Conservation (phyloP, 768 basidiomycete species). For the Lactarius psammicola region DNA sequence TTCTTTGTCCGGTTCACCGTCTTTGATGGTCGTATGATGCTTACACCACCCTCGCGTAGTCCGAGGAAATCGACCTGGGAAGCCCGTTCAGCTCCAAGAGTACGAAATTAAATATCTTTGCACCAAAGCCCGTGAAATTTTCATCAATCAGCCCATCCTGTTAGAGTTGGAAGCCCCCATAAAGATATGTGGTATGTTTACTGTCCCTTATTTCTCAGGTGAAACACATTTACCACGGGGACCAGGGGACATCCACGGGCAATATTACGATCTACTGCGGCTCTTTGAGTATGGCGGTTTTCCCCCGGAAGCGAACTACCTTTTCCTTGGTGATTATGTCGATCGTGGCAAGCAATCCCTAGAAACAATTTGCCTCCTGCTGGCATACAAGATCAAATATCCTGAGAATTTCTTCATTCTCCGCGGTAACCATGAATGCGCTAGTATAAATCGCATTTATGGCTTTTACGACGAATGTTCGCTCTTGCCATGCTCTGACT, state of each 20-base stretch:
- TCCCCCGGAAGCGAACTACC: constrained; percentile 99
- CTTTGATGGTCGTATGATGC: constrained; percentile 5
- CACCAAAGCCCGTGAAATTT: constrained; percentile 98
- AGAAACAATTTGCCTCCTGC: constrained; percentile 98
- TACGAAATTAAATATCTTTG: constrained; percentile 99
- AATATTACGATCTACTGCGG: constrained; percentile 97
- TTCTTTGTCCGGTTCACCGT: not conserved
- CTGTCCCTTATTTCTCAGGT: constrained; percentile 14
- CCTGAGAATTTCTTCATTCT: constrained; percentile 99
- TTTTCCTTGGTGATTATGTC: constrained; percentile 99
- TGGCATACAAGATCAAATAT: constrained; percentile 99
- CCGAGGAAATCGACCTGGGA: constrained; percentile 96
- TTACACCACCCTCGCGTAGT: constrained; percentile 47
- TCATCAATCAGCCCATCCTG: constrained; percentile 98
- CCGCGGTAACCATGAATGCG: constrained; percentile 98
- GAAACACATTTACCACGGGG: constrained; percentile 9
- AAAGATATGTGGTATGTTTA: constrained; percentile 93
- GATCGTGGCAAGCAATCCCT: constrained; percentile 98
- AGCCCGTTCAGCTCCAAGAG: constrained; percentile 96
- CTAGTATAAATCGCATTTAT: constrained; percentile 99
- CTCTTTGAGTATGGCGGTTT: constrained; percentile 99
- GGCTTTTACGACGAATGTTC: constrained; percentile 99
- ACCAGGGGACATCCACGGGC: constrained; percentile 96
- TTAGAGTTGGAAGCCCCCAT: constrained; percentile 98
- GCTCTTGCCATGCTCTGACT: constrained; percentile 35